Evolutionary conservation across 2,329 filamentous ascomycete genomes (phyloP), one percentile per base, ranked within the genome.

Genomic region (Cordyceps cateniannulata): DNA sequence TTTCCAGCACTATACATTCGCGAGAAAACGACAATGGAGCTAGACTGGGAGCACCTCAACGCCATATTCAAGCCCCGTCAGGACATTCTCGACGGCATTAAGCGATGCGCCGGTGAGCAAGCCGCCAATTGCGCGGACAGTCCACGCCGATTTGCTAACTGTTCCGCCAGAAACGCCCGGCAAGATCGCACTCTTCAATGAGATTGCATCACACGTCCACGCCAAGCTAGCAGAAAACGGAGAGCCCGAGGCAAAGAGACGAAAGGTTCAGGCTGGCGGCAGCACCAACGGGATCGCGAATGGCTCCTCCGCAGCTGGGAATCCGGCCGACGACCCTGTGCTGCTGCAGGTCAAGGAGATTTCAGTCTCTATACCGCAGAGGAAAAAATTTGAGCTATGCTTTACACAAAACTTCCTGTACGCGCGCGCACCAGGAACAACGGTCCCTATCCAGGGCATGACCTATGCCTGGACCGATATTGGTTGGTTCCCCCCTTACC

Each of bases 331-430:
- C 6, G 84, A 87, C 65, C 67, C 76, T 7, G 72, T 87, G 0
- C 71, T 87, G 27, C 75, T 88, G 20, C 82, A 82, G 64, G 77
- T 88, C 62, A 86, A 85, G 70, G 86, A 88, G 49, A 85, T 89
- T 22, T 88, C 85, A 0, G 77, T 88, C n/a, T 82, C 84, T 1
- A 78, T 87, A 4, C 86, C 86, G 0, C 84, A 86, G 73, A 78
- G 86, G 64, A 89, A 89, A 73, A 89, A 88, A 71, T 85, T 85
- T 65, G 83, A 85, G 64, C 70, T 89, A 9, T 85, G 83, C 70
- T 82, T 88, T 63, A 88, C 85, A 2, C 73, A 78, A 6, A 77
- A 79, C 62, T 82, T 83, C 64, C 67, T 88, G 38, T 87, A 86
- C 64, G 84, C 84, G 16, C 77, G 81, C 40, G 74, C 76, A 1